Evolutionary conservation across 179 eudicot genomes (phyloP), one percentile per base, ranked within the genome.

Genomic region (Beta corolliflora): DNA sequence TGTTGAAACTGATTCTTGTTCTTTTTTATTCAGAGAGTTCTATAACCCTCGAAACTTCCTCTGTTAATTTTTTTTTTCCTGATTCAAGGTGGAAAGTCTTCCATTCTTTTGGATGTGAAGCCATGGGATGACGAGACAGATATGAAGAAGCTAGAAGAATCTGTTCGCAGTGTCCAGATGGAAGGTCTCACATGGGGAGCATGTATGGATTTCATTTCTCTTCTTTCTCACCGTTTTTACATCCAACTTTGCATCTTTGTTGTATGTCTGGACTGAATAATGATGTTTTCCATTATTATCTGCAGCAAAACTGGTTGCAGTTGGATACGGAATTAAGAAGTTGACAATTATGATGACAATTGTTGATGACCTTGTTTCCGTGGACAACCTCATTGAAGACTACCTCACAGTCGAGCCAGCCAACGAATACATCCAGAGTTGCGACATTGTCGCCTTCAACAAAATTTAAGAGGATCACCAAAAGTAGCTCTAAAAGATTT

Each of bases 51-150:
- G 21, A 18, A 64, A 68, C 67, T 18, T 2, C 23, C 12, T 50
- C 64, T 80, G 18, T 69, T 68, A 6, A 50, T 29, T 29, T 52
- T 63, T 19, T 12, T 25, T 44, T 75, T 25, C 21, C 11, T n/a
- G 0, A 44, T 73, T 81, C 25, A 78, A 97, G 98, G 97, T 85
- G 99, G 99, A 50, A 97, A 97, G 81, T 97, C 99, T 29, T 97
- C 99, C 15, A 95, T 97, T 80, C 97, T 97, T 80, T 25, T 97
- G 91, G 99, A 97, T 81, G 90, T 97, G 56, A 97, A 97, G 85
- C 99, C 98, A 23, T 94, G 99, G 99, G 99, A 97, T 77, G 99
- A 97, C 81, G 99, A 97, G 88, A 97, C 99, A 0, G 99, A 97
- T 88, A 97, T 94, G 99, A 88, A 94, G 89, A 91, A 92, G 88